Evolutionary conservation across 2,329 filamentous ascomycete species (phyloP), one percentile per base, ranked within the genome.

Genomic region (Aspergillaceae sp.): DNA sequence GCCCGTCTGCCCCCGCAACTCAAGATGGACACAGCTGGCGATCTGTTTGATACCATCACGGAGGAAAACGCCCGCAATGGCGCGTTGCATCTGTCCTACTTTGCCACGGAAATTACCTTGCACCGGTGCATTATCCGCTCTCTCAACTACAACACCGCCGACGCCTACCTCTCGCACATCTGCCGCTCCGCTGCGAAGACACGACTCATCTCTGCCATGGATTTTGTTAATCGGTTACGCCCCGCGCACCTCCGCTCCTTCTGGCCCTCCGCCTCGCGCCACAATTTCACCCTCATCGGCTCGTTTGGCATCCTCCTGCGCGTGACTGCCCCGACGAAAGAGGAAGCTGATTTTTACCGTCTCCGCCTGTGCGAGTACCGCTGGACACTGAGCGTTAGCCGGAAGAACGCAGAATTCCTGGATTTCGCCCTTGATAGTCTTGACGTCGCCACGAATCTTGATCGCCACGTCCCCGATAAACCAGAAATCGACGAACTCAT

Each of bases 181-280:
- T 95, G 90, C 67, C 88, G 91, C 44, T 90, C 84, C 47, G 91
- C 91, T 3, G 91, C 91, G 44, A 96, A 96, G 66, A 94, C 91
- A 0, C 84, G 91, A 4, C 77, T 97, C 32, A 95, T 96, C 61
- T 94, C 87, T 26, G 89, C 90, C 52, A 94, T 97, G 86, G 91
- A 97, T 64, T 95, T 96, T 67, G 89, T 95, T 57, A 96, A 96
- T 68, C 84, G 91, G 0, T 78, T 97, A 30, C 88, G 86, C 40
- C 87, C 88, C 0, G 80, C 83, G 33, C 90, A 97, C 58, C 76
- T 96, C 29, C 82, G 84, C n/a, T 80, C 87, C 0, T 96, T 96
- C 69, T 97, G 91, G 91, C 70, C 71, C 28, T 69, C 68, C 4
- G 64, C 68, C 0, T 65, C 70, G 4, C 67, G 69, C 42, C 71